Conservation (phyloP, 2,329 filamentous ascomycete species). For the Colletotrichum aenigma region DNA sequence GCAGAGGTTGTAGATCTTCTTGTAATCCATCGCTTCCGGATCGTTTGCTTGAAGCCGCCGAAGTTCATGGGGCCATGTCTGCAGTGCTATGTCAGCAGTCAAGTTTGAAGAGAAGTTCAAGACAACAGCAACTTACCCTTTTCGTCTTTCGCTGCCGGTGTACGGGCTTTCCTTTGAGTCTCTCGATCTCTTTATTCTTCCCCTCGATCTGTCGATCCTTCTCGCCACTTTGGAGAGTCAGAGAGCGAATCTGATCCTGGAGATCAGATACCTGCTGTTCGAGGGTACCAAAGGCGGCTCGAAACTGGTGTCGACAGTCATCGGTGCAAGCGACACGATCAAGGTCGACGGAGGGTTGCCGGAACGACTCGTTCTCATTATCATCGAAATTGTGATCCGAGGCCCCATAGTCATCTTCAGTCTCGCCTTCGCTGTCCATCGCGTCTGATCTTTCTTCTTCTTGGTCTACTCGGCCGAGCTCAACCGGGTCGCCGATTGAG, state of each 20-base stretch:
- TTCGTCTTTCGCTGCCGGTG: not conserved
- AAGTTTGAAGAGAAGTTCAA: not conserved
- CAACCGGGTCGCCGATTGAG: not conserved
- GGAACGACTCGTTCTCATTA: not conserved
- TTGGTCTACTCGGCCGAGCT: not conserved
- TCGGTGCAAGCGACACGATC: not conserved
- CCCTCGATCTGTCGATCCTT: not conserved
- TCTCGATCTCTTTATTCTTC: not conserved
- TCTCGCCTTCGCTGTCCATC: not conserved
- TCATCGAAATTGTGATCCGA: not conserved
- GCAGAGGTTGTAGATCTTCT: conserved; percentile 24
- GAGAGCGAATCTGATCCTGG: not conserved
- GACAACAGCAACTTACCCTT: not conserved
- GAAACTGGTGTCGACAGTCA: not conserved
- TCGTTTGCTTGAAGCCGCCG: not conserved
- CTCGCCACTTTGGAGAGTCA: not conserved
- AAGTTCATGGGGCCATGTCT: conserved; percentile 7
- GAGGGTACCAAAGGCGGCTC: not conserved
- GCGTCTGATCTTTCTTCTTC: not conserved
- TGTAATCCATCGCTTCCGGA: conserved; percentile 1
- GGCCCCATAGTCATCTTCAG: not conserved
- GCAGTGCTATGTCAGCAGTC: not conserved
- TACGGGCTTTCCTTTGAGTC: not conserved
- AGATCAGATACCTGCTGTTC: not conserved
- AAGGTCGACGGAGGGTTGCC: not conserved